Percentiles rank a stretch among this genome's conserved stretches.
These are phyloP conservation scores for Ettlia oleoabundans DNA, from an alignment of 139 green algal species.

Conservation along the genomic window DNA sequence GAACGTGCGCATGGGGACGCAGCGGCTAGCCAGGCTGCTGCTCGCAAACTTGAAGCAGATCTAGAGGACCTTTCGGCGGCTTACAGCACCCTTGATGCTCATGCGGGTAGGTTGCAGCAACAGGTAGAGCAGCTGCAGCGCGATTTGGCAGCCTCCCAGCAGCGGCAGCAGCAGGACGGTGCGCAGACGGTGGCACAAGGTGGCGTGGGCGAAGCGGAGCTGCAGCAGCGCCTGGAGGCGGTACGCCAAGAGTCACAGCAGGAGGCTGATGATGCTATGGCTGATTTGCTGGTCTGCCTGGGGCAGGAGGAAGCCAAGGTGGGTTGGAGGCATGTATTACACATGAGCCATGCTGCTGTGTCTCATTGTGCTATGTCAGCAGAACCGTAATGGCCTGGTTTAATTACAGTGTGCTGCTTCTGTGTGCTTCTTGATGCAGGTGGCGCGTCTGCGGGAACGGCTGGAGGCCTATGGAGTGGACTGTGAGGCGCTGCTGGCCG, in stretches of 20 bases:
- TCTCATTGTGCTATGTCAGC: no score
- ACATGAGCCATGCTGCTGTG: no score
- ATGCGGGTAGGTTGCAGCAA: conserved; percentile 65
- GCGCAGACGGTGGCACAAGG: no score
- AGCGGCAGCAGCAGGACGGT: no score
- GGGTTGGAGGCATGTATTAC: no score
- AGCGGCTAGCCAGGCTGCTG: conserved; percentile 28
- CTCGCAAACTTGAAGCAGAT: conserved; percentile 61
- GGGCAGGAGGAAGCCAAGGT: conserved; percentile 74
- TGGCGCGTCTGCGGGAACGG: conserved; percentile 42
- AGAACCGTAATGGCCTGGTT: no score
- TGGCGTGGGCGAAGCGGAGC: not conserved
- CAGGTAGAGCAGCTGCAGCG: conserved; percentile 40
- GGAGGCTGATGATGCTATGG: conserved; percentile 74
- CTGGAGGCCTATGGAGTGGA: conserved; percentile 70
- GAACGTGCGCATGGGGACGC: not conserved
- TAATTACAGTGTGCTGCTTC: no score
- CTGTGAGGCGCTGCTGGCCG: conserved; percentile 66
- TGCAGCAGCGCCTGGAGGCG: conserved; percentile 21
- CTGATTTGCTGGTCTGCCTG: conserved; percentile 88
- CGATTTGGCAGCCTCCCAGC: not conserved
- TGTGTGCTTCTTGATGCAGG: not conserved
- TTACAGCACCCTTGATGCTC: conserved; percentile 81
- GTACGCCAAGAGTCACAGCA: conserved; percentile 39
- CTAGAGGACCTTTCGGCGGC: conserved; percentile 68